Evolutionary conservation across 2,329 filamentous ascomycete species (phyloP).

Genomic region (Xylaria sp.): DNA sequence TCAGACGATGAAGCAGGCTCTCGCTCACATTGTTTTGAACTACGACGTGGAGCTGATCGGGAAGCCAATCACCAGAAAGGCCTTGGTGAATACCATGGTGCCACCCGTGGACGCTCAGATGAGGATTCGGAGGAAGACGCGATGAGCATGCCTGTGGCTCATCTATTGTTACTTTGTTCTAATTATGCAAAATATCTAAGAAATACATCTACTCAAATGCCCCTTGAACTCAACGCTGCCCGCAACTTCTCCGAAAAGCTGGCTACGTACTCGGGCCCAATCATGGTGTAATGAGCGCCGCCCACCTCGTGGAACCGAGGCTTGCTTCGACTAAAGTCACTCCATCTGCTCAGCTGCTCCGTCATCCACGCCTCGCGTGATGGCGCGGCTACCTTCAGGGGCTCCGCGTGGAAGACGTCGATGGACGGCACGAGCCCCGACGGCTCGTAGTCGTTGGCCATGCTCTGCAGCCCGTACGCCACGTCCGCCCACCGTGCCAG

Average conservation of each 20-base stretch:
- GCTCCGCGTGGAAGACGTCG: conserved; percentile 45
- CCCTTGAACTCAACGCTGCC: conserved; percentile 22
- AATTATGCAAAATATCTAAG: no score
- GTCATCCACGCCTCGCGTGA: conserved; percentile 37
- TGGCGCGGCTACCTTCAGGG: conserved; percentile 34
- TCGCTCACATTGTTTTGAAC: conserved; percentile 14
- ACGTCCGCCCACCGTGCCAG: conserved; percentile 42
- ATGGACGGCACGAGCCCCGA: conserved; percentile 38
- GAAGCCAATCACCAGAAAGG: neutral
- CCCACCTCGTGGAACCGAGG: conserved; percentile 39
- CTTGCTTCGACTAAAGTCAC: conserved; percentile 33
- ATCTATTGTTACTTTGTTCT: no score
- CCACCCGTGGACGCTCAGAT: neutral
- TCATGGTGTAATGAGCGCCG: conserved; percentile 45
- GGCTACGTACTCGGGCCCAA: conserved; percentile 40
- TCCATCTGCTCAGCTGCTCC: conserved; percentile 39
- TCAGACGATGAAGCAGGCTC: conserved; percentile 17
- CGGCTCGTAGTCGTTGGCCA: conserved; percentile 47
- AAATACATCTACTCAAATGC: conserved; percentile 17
- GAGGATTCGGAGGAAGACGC: neutral
- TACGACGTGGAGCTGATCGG: conserved; percentile 13
- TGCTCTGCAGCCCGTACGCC: conserved; percentile 40
- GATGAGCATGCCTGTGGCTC: no score
- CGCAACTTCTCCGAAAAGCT: conserved; percentile 38
- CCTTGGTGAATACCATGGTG: conserved; percentile 5